Evolutionary conservation across 1,284 basidiomycete genomes (phyloP).

Genomic region (Ceratobasidium theobromae): DNA sequence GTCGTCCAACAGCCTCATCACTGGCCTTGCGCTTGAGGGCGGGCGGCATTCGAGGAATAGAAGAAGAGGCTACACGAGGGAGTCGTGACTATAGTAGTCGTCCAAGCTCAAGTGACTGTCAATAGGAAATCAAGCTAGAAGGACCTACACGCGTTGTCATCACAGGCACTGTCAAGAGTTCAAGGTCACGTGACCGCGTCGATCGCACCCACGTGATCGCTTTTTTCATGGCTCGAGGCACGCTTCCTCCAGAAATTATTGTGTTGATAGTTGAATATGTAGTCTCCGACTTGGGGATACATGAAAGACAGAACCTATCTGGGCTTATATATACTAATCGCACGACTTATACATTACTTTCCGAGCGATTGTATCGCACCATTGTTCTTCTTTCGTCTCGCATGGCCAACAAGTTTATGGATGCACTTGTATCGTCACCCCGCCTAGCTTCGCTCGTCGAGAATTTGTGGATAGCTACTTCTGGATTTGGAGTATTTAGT

Average conservation of each 20-base stretch:
- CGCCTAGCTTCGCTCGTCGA: not conserved
- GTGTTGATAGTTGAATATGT: not conserved
- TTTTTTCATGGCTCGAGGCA: not conserved
- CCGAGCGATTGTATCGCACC: not conserved
- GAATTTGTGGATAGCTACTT: conserved; percentile 11
- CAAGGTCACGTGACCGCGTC: conserved; percentile 4
- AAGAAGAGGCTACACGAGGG: conserved; percentile 15
- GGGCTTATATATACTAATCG: conserved; percentile 5
- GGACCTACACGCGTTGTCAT: conserved; percentile 22
- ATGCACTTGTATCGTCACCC: not conserved
- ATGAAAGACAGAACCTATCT: not conserved
- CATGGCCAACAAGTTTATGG: conserved; percentile 12
- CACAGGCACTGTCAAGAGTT: not conserved
- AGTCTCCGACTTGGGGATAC: not conserved
- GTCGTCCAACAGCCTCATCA: conserved; percentile 9
- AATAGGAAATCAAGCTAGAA: not conserved
- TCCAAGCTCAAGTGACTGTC: not conserved
- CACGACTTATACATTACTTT: not conserved
- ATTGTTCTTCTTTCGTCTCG: conserved; percentile 6
- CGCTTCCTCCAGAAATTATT: conserved; percentile 10
- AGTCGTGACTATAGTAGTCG: conserved; percentile 26
- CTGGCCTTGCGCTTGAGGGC: conserved; percentile 34
- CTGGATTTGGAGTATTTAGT: not conserved
- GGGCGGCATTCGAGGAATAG: conserved; percentile 6
- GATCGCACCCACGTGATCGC: not conserved